Evolutionary conservation across 2,329 filamentous ascomycete species (phyloP).

Genomic region (Fusarium sp.): DNA sequence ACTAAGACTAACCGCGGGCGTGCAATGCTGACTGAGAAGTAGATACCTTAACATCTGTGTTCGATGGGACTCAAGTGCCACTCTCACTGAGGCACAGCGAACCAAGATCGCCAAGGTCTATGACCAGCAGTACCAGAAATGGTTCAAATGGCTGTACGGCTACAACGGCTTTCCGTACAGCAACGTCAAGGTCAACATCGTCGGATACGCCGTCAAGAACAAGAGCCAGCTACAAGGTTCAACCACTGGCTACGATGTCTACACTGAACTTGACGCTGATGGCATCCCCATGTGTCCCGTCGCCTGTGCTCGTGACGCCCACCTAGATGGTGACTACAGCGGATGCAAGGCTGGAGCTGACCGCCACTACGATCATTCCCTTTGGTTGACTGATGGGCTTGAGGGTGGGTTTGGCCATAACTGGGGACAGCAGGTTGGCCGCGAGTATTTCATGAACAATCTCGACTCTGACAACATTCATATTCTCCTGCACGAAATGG

Average conservation of each 20-base stretch:
- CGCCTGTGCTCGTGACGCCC: slow-evolving; percentile 58
- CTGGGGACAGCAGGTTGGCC: slow-evolving; percentile 61
- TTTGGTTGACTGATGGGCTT: slow-evolving; percentile 62
- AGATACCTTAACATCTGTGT: slow-evolving; percentile 54
- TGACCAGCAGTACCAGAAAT: slow-evolving; percentile 56
- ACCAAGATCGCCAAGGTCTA: slow-evolving; percentile 53
- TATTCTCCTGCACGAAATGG: slow-evolving; percentile 61
- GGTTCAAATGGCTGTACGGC: slow-evolving; percentile 58
- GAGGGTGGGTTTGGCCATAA: slow-evolving; percentile 59
- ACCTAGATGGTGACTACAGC: slow-evolving; percentile 58
- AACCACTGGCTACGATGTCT: slow-evolving; percentile 54
- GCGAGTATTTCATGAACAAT: slow-evolving; percentile 59
- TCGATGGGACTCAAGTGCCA: slow-evolving; percentile 57
- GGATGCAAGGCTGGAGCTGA: slow-evolving; percentile 52
- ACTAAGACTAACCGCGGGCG: too few relatives aligned
- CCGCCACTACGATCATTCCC: slow-evolving; percentile 58
- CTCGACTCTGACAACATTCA: slow-evolving; percentile 57
- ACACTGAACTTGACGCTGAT: slow-evolving; percentile 56
- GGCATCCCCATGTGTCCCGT: slow-evolving; percentile 57
- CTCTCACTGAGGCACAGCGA: slow-evolving; percentile 55
- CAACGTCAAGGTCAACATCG: slow-evolving; percentile 55
- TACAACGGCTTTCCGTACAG: slow-evolving; percentile 59
- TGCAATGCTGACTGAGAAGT: too few relatives aligned
- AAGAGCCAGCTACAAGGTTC: slow-evolving; percentile 55
- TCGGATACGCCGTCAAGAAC: slow-evolving; percentile 59